Evolutionary conservation across 441 rosid genomes (phyloP), one percentile per base, ranked within the genome.

Genomic region (Pelargonium citronellum): DNA sequence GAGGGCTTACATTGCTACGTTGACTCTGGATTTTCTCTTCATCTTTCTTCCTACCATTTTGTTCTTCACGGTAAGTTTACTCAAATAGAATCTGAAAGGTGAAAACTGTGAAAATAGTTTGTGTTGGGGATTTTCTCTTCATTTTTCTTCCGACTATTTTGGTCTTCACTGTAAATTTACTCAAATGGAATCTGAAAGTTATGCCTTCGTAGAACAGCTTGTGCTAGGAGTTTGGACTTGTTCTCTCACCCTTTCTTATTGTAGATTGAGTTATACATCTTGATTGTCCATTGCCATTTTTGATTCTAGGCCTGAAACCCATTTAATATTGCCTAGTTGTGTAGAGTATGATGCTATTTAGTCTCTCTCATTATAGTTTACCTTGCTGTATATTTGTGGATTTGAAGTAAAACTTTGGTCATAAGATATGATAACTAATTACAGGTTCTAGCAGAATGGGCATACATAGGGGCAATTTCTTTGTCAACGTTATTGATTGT

Each of bases 401-500:
- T 47, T 66, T 46, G 41, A 19, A 51, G 16, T 60, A 39, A 20
- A 58, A 20, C 44, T 43, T 68, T 19, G 55, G 60, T 65, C 34
- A 16, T 0, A 10, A 10, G 13, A 11, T 0, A 19, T 71, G 16
- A 15, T 73, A 55, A 60, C 34, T 61, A 60, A 51, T 71, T 67
- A 19, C 80, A 94, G 99, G 89, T 90, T 82, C 80, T 91, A 5
- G 78, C 96, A 10, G 90, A 88, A 66, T 87, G 93, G 93, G 81
- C 74, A 57, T 86, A 79, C 76, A 12, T 67, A 22, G 79, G 82
- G 13, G 51, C 80, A 22, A 64, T 87, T 53, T 73, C 85, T 64
- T 63, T 85, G 74, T 66, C 74, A 0, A 37, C 80, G 7, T 44
- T 84, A 69, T 69, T 87, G 68, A 16, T 80, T 72, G 68, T 81